A percentile compares a stretch with the other conserved stretches of the same genome.
phyloP scores from a whole-genome alignment of 2,329 filamentous ascomycete genomes.

The Penicillium hordei region DNA sequence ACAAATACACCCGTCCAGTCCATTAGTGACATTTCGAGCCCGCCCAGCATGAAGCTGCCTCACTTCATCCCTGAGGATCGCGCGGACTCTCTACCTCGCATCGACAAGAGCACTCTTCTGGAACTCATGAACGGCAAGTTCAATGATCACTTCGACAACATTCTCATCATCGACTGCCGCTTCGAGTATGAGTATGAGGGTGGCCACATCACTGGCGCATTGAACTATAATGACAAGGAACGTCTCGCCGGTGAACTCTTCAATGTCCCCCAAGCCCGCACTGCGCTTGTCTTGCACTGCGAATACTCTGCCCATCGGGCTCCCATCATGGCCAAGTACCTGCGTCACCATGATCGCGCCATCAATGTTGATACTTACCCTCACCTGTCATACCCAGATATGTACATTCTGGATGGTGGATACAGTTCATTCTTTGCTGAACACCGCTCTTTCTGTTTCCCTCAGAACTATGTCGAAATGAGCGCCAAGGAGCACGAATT shows the following conservation, averaged over 20 bases:
- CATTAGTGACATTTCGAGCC: slow-evolving; percentile 80
- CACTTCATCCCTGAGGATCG: slow-evolving; percentile 80
- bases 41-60: slow-evolving; percentile 71
- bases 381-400: slow-evolving; percentile 86
- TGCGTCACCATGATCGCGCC: slow-evolving; percentile 83
- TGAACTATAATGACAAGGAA: slow-evolving; percentile 98
- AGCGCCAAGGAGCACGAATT: slow-evolving; percentile 84
- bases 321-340: slow-evolving; percentile 91
- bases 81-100: slow-evolving; percentile 83
- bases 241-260: slow-evolving; percentile 78
- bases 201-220: slow-evolving; percentile 86
- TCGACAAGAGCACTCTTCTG: slow-evolving; percentile 76
- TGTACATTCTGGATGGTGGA: slow-evolving; percentile 94
- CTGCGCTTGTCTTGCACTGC: slow-evolving; percentile 90
- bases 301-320: slow-evolving; percentile 97
- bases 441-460: slow-evolving; percentile 78
- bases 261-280: slow-evolving; percentile 65
- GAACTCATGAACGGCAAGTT: slow-evolving; percentile 86
- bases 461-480: slow-evolving; percentile 97
- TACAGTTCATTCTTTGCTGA: slow-evolving; percentile 90
- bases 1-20: slow-evolving; percentile 63
- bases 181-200: slow-evolving; percentile 99
- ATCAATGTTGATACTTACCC: slow-evolving; percentile 86
- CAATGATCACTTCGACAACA: slow-evolving; percentile 71
- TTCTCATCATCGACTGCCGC: slow-evolving; percentile 89